phyloP scores from a whole-genome alignment of 805 yeast species.

The Candida sithepensis region DNA sequence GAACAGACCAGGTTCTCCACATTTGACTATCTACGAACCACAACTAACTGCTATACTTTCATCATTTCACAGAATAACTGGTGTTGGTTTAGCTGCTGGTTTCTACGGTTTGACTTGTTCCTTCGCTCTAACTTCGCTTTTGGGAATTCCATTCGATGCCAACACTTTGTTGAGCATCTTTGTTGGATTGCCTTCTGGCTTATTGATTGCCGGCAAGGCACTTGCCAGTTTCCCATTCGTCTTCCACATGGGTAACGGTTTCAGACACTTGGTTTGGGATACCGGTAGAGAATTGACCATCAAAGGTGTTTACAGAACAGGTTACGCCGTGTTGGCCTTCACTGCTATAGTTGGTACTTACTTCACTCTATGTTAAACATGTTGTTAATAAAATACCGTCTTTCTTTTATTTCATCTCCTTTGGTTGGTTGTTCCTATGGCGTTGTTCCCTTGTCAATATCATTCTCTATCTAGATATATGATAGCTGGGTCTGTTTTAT shows the following conservation, averaged over 20 bases:
- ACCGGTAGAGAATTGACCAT: constrained; percentile 72
- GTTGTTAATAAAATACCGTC: neutral
- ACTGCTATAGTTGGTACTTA: constrained; percentile 56
- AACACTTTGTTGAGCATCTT: constrained; percentile 49
- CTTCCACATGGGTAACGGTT: constrained; percentile 81
- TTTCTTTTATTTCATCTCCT: neutral
- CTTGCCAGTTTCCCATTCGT: constrained; percentile 78
- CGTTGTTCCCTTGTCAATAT: neutral
- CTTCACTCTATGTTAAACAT: constrained; percentile 44
- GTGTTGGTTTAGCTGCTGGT: constrained; percentile 74
- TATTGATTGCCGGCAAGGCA: constrained; percentile 64
- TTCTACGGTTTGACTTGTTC: constrained; percentile 75
- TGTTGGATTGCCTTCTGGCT: constrained; percentile 60
- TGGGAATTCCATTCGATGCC: constrained; percentile 58
- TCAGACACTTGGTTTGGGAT: constrained; percentile 96
- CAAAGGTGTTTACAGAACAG: constrained; percentile 90
- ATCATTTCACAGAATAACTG: constrained; percentile 80
- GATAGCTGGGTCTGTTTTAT: too few relatives aligned
- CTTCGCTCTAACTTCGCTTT: constrained; percentile 65
- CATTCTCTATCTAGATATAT: too few relatives aligned
- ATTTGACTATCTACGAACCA: constrained; percentile 83
- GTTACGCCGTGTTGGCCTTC: constrained; percentile 75
- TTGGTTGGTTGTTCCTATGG: neutral
- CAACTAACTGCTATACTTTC: constrained; percentile 85
- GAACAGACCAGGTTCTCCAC: constrained; percentile 89